A percentile compares a stretch with the other conserved stretches of the same genome.
Evolutionary conservation across 345 rosid genomes (phyloP).

Genomic region (Lumnitzera littorea): DNA sequence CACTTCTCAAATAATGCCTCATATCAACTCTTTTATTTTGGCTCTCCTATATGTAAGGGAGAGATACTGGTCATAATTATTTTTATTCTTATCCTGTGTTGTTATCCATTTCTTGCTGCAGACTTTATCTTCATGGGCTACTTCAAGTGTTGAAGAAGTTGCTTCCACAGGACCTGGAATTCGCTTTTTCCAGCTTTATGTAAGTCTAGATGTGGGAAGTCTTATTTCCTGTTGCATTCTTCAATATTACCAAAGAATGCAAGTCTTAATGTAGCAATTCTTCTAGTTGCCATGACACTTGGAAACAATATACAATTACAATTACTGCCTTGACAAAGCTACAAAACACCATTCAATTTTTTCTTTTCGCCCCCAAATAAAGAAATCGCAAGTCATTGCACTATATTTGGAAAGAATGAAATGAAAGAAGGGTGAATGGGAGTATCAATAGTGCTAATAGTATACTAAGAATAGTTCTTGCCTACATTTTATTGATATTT

Average conservation of each 20-base stretch:
- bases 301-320: too few species aligned
- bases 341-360: too few species aligned
- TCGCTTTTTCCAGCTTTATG: slow-evolving; percentile 94
- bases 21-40: background rate
- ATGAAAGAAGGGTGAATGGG: too few species aligned
- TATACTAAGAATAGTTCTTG: too few species aligned
- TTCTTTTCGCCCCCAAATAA: too few species aligned
- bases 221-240: slow-evolving; percentile 2
- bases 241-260: background rate
- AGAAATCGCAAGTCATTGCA: too few species aligned
- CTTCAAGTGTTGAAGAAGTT: slow-evolving; percentile 93
- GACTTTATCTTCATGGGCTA: slow-evolving; percentile 92
- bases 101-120: slow-evolving; percentile 14
- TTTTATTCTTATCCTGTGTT: background rate
- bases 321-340: too few species aligned
- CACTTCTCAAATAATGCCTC: background rate
- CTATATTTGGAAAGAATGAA: too few species aligned
- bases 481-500: too few species aligned
- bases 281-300: too few species aligned
- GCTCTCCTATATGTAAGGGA: background rate
- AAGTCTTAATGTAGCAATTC: too few species aligned
- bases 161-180: slow-evolving; percentile 92
- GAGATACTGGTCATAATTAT: background rate
- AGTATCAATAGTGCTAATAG: too few species aligned
- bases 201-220: slow-evolving; percentile 24